These are phyloP conservation scores for Lithohypha guttulata DNA, from an alignment of 2,329 filamentous ascomycete species.

Conservation along the genomic window DNA sequence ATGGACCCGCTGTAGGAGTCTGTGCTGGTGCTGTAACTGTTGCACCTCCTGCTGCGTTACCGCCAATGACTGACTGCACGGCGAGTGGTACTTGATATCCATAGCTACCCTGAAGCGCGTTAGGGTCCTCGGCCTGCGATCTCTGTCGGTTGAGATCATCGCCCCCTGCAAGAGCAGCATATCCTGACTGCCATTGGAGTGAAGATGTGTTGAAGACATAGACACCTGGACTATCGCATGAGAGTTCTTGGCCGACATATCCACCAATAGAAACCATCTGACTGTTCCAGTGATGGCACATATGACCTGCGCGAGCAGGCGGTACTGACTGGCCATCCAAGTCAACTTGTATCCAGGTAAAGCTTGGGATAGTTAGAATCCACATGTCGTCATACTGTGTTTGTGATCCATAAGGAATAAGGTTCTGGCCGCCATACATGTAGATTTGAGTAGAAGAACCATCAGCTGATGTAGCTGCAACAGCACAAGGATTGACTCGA, in stretches of 20 bases:
- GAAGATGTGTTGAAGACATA: conserved; percentile 68
- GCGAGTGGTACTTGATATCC: conserved; percentile 60
- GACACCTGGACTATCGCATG: conserved; percentile 57
- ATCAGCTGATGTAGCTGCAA: conserved; percentile 61
- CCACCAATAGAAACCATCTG: conserved; percentile 74
- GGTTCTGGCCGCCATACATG: conserved; percentile 66
- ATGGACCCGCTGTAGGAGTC: conserved; percentile 55
- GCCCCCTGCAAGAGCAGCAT: conserved; percentile 51
- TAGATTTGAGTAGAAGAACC: conserved; percentile 68
- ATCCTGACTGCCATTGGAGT: conserved; percentile 57
- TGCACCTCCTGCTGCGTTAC: conserved; percentile 55
- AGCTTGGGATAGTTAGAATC: conserved; percentile 69
- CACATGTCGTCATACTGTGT: conserved; percentile 62
- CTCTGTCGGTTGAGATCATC: conserved; percentile 39
- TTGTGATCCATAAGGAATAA: conserved; percentile 50
- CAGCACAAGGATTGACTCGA: conserved; percentile 58
- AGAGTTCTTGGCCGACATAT: conserved; percentile 48
- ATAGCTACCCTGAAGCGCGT: conserved; percentile 47
- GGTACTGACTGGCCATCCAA: conserved; percentile 37
- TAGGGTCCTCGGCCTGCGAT: conserved; percentile 42
- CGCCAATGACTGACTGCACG: conserved; percentile 58
- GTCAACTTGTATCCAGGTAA: conserved; percentile 65
- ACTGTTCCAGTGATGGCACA: conserved; percentile 66
- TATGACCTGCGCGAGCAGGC: conserved; percentile 58
- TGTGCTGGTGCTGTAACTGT: conserved; percentile 54